A percentile compares a stretch with the other conserved stretches of the same genome.
phyloP scores from a whole-genome alignment of 352 stramenopile species.

The Pythium aristosporum region DNA sequence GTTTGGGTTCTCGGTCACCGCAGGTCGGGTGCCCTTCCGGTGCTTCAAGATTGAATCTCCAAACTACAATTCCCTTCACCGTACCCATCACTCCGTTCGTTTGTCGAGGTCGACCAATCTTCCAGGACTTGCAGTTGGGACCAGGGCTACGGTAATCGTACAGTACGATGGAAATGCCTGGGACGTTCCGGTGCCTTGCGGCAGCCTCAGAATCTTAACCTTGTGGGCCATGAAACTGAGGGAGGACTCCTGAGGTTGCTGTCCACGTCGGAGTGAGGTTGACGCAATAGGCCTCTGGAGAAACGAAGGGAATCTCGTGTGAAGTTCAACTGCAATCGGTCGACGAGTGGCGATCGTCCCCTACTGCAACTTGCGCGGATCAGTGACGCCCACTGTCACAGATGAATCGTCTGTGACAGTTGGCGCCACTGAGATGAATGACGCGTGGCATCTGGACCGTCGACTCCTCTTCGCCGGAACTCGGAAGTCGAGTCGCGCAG shows the following conservation, averaged over 20 bases:
- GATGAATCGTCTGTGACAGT: neutral
- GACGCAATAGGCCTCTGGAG: neutral
- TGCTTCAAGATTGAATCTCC: slow-evolving; percentile 28
- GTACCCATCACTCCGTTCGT: neutral
- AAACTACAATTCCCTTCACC: slow-evolving; percentile 6
- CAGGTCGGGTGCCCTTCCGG: neutral
- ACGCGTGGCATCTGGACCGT: neutral
- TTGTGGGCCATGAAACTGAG: no score
- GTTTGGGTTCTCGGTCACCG: no score
- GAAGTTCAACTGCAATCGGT: slow-evolving; percentile 25
- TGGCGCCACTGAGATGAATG: no score
- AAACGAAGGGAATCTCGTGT: slow-evolving; percentile 2
- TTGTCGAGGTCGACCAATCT: no score
- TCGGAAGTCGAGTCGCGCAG: no score
- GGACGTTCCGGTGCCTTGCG: slow-evolving; percentile 11
- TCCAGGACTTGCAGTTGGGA: neutral
- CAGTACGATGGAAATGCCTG: no score
- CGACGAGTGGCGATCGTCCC: slow-evolving; percentile 10
- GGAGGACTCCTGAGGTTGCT: no score
- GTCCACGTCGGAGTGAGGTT: neutral
- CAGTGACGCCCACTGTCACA: slow-evolving; percentile 24
- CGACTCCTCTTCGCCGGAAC: neutral
- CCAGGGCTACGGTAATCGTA: no score
- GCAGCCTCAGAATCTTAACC: neutral
- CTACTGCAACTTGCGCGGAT: slow-evolving; percentile 22